Evolutionary conservation across 78 protist genomes (phyloP).

Genomic region (Bigelowiella natans): DNA sequence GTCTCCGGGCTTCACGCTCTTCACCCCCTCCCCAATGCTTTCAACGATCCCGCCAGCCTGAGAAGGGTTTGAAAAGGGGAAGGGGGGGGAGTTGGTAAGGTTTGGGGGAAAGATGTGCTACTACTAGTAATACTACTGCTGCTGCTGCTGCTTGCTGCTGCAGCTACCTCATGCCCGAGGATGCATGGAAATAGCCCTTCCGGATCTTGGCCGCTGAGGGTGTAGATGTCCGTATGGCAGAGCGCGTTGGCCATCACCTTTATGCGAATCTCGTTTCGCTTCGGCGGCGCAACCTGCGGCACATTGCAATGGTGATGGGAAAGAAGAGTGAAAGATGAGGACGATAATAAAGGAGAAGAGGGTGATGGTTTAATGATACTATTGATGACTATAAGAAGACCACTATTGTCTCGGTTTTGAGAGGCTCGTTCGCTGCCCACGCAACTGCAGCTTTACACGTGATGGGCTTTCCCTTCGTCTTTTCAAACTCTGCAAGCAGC

Average conservation of each 20-base stretch:
- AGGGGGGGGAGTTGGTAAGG: neutral
- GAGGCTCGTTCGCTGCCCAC: neutral
- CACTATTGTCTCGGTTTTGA: neutral
- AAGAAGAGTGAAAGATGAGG: no score
- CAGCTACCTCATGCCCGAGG: conserved; percentile 17
- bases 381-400: neutral
- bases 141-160: neutral
- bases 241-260: neutral
- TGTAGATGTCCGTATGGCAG: conserved; percentile 15
- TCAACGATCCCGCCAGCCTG: neutral
- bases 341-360: neutral
- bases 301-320: no score
- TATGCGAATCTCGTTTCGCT: neutral
- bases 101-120: neutral
- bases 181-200: conserved; percentile 32
- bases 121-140: neutral
- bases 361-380: neutral
- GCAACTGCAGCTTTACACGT: conserved; percentile 11
- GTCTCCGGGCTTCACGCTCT: neutral
- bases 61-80: neutral
- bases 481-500: no score
- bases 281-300: conserved; percentile 1
- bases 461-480: neutral
- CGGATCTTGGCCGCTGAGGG: conserved; percentile 18
- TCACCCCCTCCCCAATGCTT: neutral